Evolutionary conservation across 495 filamentous ascomycete genomes (phyloP), one percentile per base, ranked within the genome.

Genomic region (Chaetomium fimeti): DNA sequence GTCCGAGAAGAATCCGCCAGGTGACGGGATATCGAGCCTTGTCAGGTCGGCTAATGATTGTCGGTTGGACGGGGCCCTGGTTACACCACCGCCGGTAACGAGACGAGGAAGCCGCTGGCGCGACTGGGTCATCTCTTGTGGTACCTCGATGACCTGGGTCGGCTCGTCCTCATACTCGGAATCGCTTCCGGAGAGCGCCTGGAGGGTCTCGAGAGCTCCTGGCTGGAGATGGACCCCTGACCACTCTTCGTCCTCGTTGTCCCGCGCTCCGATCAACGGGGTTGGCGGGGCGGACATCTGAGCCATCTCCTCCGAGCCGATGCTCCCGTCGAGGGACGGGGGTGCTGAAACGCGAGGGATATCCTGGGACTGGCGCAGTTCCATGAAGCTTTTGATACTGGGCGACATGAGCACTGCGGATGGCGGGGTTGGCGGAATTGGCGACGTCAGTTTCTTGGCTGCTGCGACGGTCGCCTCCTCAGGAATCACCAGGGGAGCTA

Each of bases 1-100:
- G 0, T 89, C 91, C 22, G 91, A 88, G 74, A 97, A 97, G 80
- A 97, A 96, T 0, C 90, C 91, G 28, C 91, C 90, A 0, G 92
- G 92, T 2, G 92, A 96, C 3, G 92, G 92, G 55, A 97, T 91
- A 57, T 91, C 87, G 61, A 96, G 78, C 74, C 82, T 80, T 64
- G 86, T 88, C 61, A 93, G 81, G 60, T 84, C 78, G 47, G 75
- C 76, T 28, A 78, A 77, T 52, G 77, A 83, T 53, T 80, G 78
- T n/a, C 77, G 77, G 64, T 78, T 73, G 13, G 77, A 76, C 22
- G 70, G 71, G 20, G 69, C 64, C 32, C 71, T 61, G 60, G 66
- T 55, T 65, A 71, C 36, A 61, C 58, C 67, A 53, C 74, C 32
- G 67, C 60, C 68, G 52, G 77, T 78, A 29, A 80, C 63, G 5